Base-by-base conservation (phyloP, 2,329 filamentous ascomycete species). In the Paecilomyces sp. region DNA sequence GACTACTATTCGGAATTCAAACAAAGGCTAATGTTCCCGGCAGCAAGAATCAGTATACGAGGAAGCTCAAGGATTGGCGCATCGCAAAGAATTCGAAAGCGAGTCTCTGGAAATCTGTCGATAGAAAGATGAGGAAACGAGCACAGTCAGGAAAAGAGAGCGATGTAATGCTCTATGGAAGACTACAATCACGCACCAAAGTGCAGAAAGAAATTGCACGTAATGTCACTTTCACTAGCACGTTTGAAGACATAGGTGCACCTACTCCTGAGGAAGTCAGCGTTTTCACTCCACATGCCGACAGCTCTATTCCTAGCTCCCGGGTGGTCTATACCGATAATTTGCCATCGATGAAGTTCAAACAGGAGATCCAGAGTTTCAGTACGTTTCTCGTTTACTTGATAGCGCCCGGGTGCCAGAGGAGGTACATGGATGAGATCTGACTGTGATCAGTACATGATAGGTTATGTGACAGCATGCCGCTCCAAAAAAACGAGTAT, bases 31-130 rank as follows among this genome's bases (percentile, higher is more conserved):
- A 47, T 5, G n/a, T 18, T 4, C 13, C 36, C 1, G 36, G 8
- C n/a, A 61, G 59, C 28, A 56, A 61, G 57, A 58, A 50, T 25
- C 59, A 61, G 41, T 61, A 59, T 25, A 61, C 36, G 8, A 9
- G 33, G n/a, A 58, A 59, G 25, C 30, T 61, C 8, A 59, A 55
- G 25, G 24, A 25, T 8, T 61, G 59, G 57, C 34, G 56, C 30
- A 15, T 61, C 2, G 30, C 50, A 54, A 61, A 61, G 25, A 30
- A 61, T 41, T 52, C 59, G 1, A 58, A 41, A 30, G 5, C 3
- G 33, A 55, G 33, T 18, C 41, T 50, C 22, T 61, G 57, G 56
- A 51, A 15, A n/a, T 34, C 22, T 33, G 25, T 59, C 8, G 52
- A 56, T 33, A 33, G 34, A 1, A 56, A 25, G 28, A n/a, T 13